Evolutionary conservation across 805 yeast genomes (phyloP).

Genomic region (Suhomyces kilbournensis): DNA sequence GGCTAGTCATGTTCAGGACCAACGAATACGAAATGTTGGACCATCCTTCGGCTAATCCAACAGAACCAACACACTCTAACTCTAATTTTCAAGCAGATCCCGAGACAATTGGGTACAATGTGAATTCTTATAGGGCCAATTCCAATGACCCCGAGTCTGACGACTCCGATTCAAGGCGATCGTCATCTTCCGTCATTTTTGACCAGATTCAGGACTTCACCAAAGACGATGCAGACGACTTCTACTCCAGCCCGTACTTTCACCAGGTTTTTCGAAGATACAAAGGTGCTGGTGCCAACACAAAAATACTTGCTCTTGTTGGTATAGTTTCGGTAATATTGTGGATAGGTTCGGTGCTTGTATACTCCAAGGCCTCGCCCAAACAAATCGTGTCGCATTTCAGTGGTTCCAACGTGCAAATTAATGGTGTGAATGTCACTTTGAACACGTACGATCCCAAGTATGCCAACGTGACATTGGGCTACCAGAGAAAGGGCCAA

Average conservation of each 20-base stretch:
- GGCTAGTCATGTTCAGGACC: background rate
- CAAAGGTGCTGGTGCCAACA: constrained; percentile 10
- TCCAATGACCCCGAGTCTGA: background rate
- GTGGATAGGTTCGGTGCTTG: constrained; percentile 27
- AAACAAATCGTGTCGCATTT: constrained; percentile 18
- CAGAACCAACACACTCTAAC: background rate
- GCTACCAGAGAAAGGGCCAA: constrained; percentile 19
- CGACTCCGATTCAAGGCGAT: constrained; percentile 2
- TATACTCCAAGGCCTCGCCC: constrained; percentile 25
- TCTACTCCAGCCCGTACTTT: constrained; percentile 20
- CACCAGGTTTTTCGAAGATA: constrained; percentile 18
- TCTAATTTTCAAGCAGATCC: background rate
- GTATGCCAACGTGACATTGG: constrained; percentile 28
- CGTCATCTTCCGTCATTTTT: constrained; percentile 27
- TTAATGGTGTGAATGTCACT: constrained; percentile 29
- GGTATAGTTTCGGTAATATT: constrained; percentile 9
- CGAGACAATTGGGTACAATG: background rate
- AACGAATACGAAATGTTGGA: constrained; percentile 21
- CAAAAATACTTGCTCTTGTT: constrained; percentile 1
- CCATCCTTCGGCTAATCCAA: constrained; percentile 7
- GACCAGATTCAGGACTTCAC: constrained; percentile 23
- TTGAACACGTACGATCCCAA: constrained; percentile 27
- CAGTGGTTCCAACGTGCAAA: constrained; percentile 18
- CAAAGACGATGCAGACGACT: constrained; percentile 15
- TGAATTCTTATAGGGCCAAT: background rate